Conservation (phyloP, 2,329 filamentous ascomycete genomes). For the Boeremia exigua region DNA sequence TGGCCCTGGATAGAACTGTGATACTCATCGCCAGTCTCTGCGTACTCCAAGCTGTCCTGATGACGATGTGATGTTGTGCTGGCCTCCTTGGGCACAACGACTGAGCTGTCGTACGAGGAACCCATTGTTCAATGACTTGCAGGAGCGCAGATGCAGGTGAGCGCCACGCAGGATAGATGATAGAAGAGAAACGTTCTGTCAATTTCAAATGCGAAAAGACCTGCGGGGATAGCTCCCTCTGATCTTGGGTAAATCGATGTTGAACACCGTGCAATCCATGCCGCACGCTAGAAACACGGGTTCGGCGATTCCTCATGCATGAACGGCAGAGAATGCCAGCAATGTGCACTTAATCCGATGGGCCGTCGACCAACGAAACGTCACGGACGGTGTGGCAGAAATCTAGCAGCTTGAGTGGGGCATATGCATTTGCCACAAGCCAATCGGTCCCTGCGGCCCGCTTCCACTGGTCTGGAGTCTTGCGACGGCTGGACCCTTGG, state of each 20-base stretch:
- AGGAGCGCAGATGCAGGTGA: slow-evolving; percentile 20
- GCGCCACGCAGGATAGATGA: slow-evolving; percentile 7
- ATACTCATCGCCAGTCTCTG: slow-evolving; percentile 33
- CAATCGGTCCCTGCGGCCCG: slow-evolving; percentile 19
- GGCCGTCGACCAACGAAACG: slow-evolving; percentile 14
- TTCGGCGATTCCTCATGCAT: slow-evolving; percentile 5
- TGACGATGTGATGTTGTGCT: slow-evolving; percentile 11
- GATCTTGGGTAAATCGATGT: slow-evolving; percentile 5
- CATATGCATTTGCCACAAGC: background rate
- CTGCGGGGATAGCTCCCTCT: slow-evolving; percentile 1
- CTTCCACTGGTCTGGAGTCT: slow-evolving; percentile 10
- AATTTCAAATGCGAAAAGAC: slow-evolving; percentile 8
- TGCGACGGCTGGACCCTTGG: slow-evolving; percentile 22
- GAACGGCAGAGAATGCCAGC: slow-evolving; percentile 13
- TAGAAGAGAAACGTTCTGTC: slow-evolving; percentile 9
- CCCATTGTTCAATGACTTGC: slow-evolving; percentile 23
- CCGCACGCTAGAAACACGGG: slow-evolving; percentile 10
- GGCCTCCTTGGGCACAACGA: slow-evolving; percentile 17
- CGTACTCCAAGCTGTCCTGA: slow-evolving; percentile 26
- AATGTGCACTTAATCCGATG: slow-evolving; percentile 2
- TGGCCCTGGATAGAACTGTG: slow-evolving; percentile 36
- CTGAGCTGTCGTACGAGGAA: slow-evolving; percentile 24
- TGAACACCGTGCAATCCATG: slow-evolving; percentile 18
- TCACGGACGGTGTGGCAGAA: slow-evolving; percentile 8
- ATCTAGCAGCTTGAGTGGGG: background rate